A percentile compares a stretch with the other conserved stretches of the same genome.
phyloP scores from a whole-genome alignment of 2,329 filamentous ascomycete genomes.

The Phyllosticta citribraziliensis region DNA sequence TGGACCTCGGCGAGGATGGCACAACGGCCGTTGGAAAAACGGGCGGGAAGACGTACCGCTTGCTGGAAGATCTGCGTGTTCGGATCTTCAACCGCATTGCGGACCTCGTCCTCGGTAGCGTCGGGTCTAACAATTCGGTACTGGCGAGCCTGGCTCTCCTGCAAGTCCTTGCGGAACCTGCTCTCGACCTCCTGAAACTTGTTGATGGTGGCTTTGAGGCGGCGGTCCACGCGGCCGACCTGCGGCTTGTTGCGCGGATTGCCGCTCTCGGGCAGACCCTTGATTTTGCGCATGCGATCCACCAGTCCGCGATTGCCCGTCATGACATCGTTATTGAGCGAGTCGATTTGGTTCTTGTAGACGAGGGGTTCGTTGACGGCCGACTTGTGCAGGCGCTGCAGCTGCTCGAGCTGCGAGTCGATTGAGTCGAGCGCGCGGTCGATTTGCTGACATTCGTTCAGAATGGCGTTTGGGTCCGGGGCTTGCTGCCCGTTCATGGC shows the following conservation, averaged over 20 bases:
- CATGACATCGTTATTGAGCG: slow-evolving; percentile 71
- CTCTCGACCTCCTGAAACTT: slow-evolving; percentile 73
- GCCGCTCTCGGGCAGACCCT: slow-evolving; percentile 67
- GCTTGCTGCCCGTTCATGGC: slow-evolving; percentile 36
- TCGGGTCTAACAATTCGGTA: slow-evolving; percentile 83
- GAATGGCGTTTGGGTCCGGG: slow-evolving; percentile 59
- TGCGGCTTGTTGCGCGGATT: slow-evolving; percentile 67
- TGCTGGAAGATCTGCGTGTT: slow-evolving; percentile 80
- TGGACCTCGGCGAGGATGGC: neutral
- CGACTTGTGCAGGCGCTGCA: slow-evolving; percentile 61
- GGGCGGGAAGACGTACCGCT: slow-evolving; percentile 41
- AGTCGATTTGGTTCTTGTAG: slow-evolving; percentile 61
- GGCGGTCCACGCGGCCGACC: slow-evolving; percentile 69
- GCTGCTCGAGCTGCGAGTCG: slow-evolving; percentile 59
- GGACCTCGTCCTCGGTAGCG: slow-evolving; percentile 67
- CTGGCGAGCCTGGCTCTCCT: slow-evolving; percentile 78
- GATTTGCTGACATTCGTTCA: slow-evolving; percentile 78
- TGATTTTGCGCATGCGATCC: slow-evolving; percentile 70
- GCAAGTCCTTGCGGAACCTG: slow-evolving; percentile 67
- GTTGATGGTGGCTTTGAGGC: slow-evolving; percentile 71
- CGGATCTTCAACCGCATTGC: slow-evolving; percentile 63
- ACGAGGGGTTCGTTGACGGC: slow-evolving; percentile 68
- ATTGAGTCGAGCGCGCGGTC: slow-evolving; percentile 67
- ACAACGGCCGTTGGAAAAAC: neutral
- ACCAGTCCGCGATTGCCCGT: slow-evolving; percentile 69